These are phyloP conservation scores for Boeremia lycopersici DNA, from an alignment of 2,329 filamentous ascomycete species.

Conservation along the genomic window DNA sequence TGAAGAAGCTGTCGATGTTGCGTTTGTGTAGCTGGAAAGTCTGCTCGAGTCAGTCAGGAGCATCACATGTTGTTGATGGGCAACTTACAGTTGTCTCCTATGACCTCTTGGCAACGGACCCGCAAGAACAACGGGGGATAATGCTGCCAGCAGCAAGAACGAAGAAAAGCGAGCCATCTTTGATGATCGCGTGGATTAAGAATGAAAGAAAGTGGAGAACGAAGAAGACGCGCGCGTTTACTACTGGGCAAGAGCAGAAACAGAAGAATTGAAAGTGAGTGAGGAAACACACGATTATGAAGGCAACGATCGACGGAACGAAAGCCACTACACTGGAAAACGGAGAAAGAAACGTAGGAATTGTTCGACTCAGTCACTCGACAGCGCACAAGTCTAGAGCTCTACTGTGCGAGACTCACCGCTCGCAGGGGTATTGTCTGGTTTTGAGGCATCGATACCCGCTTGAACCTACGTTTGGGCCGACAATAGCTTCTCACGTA, in stretches of 20 bases:
- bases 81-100: slow-evolving; percentile 37
- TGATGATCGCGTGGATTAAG: slow-evolving; percentile 24
- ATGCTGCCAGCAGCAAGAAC: slow-evolving; percentile 48
- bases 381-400: slow-evolving; percentile 34
- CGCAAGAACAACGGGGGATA: slow-evolving; percentile 32
- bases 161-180: slow-evolving; percentile 32
- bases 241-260: slow-evolving; percentile 26
- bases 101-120: slow-evolving; percentile 42
- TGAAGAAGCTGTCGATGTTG: slow-evolving; percentile 21
- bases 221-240: slow-evolving; percentile 27
- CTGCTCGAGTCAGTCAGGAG: slow-evolving; percentile 17
- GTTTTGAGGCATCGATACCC: slow-evolving; percentile 49
- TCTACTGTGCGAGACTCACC: slow-evolving; percentile 30
- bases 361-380: slow-evolving; percentile 34
- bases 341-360: slow-evolving; percentile 25
- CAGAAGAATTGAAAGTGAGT: slow-evolving; percentile 26
- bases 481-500: slow-evolving; percentile 32
- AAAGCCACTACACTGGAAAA: slow-evolving; percentile 30
- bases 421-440: slow-evolving; percentile 29
- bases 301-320: slow-evolving; percentile 40
- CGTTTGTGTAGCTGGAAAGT: slow-evolving; percentile 35
- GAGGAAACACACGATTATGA: slow-evolving; percentile 37
- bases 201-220: slow-evolving; percentile 28
- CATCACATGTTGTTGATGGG: not conserved
- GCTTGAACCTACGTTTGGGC: slow-evolving; percentile 47